phyloP scores from a whole-genome alignment of 768 basidiomycete genomes.

The Scleroderma bovista region DNA sequence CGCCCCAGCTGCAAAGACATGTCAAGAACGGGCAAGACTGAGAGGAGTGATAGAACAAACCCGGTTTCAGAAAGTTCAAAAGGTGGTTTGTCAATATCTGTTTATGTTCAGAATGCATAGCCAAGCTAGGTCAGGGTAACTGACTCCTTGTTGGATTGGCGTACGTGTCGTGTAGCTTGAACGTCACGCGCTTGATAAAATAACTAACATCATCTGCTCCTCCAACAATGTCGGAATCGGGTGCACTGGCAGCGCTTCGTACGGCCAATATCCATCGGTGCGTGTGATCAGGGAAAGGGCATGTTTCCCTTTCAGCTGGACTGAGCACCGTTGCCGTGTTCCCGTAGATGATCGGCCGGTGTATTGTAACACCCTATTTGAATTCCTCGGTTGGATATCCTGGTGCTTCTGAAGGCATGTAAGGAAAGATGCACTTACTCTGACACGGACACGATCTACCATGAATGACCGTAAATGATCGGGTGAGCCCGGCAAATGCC shows the following conservation, averaged over 20 bases:
- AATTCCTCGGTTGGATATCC: constrained; percentile 1
- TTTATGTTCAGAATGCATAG: constrained; percentile 1
- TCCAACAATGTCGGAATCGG: constrained; percentile 73
- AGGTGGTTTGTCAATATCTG: constrained; percentile 88
- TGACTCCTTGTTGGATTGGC: constrained; percentile 83
- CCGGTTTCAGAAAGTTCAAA: constrained; percentile 97
- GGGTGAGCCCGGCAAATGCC: constrained; percentile 36
- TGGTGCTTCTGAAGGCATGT: no score
- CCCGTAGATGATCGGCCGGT: constrained; percentile 91
- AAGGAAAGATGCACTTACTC: constrained; percentile 44
- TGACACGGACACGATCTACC: constrained; percentile 72
- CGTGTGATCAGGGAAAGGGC: constrained; percentile 69
- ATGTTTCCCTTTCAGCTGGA: constrained; percentile 57
- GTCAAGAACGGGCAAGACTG: background rate
- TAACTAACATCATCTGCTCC: constrained; percentile 87
- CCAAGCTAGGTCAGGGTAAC: constrained; percentile 14
- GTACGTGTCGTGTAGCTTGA: constrained; percentile 97
- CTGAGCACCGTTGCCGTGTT: constrained; percentile 83
- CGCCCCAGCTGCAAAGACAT: constrained; percentile 71
- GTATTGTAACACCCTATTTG: constrained; percentile 75
- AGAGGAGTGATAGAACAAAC: constrained; percentile 31
- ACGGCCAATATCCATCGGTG: constrained; percentile 97
- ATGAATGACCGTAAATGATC: constrained; percentile 37
- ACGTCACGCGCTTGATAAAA: constrained; percentile 93
- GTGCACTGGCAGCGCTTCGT: constrained; percentile 75